Conservation (phyloP, 257 asterid species). For the Salvia splendens region DNA sequence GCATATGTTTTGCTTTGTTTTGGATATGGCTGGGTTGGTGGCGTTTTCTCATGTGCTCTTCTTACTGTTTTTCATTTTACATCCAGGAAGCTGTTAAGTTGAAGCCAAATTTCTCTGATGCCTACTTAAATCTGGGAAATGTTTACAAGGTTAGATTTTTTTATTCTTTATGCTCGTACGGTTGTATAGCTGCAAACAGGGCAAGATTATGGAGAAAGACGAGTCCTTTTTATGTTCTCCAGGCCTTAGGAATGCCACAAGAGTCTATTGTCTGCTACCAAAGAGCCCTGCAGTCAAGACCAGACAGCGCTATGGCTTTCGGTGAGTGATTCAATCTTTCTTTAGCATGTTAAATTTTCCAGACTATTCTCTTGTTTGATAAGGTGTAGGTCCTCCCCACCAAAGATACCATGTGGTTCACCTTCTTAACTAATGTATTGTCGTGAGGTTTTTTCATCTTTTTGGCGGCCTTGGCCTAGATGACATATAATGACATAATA, state of each 20-base stretch:
- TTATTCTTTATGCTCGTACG: conserved; percentile 48
- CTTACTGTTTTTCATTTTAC: conserved; percentile 28
- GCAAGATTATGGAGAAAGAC: conserved; percentile 54
- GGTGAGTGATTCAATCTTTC: conserved; percentile 53
- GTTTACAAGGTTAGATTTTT: conserved; percentile 82
- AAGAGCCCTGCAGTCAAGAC: conserved; percentile 86
- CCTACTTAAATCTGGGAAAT: conserved; percentile 90
- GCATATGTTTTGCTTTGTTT: conserved; percentile 20
- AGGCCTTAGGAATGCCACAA: conserved; percentile 96
- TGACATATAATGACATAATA: not conserved
- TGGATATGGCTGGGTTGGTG: conserved; percentile 7
- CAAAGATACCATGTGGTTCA: no score
- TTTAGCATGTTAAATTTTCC: conserved; percentile 7
- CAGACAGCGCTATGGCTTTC: conserved; percentile 91
- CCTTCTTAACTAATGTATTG: not conserved
- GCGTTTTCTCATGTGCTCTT: conserved; percentile 23
- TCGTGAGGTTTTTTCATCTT: not conserved
- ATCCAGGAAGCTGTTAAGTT: conserved; percentile 95
- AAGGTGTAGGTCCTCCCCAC: not conserved
- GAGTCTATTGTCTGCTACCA: conserved; percentile 93
- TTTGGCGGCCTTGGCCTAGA: not conserved
- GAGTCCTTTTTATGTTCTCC: conserved; percentile 62
- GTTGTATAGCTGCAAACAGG: conserved; percentile 54
- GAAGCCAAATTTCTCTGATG: conserved; percentile 92
- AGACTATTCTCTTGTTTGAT: conserved; percentile 5